Evolutionary conservation across 164 flowering plant genomes (phyloP).

Genomic region (Liquidambar formosana): DNA sequence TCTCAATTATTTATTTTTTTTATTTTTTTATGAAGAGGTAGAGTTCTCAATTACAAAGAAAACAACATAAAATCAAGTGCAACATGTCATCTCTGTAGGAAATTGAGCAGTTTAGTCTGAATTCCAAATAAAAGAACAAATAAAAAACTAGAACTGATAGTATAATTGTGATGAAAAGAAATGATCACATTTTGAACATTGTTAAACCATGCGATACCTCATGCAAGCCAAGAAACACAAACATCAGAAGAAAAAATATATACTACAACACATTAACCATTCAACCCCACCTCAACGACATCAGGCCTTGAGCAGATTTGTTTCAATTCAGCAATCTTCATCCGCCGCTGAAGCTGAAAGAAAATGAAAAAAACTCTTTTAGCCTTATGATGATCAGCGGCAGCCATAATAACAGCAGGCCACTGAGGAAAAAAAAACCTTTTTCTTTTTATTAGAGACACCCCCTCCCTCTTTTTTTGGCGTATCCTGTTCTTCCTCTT

Average conservation of each 20-base stretch:
- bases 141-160: too few relatives aligned
- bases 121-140: too few relatives aligned
- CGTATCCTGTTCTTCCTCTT: constrained; percentile 82
- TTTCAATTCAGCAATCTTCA: constrained; percentile 96
- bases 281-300: constrained; percentile 82
- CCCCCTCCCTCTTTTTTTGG: constrained; percentile 85
- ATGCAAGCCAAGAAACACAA: neutral
- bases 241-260: neutral
- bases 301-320: constrained; percentile 90
- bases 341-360: constrained; percentile 81
- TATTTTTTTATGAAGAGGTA: too few relatives aligned
- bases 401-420: neutral
- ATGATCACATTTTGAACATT: neutral
- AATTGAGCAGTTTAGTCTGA: too few relatives aligned
- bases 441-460: constrained; percentile 86
- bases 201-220: neutral
- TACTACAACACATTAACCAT: neutral
- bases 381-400: neutral
- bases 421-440: constrained; percentile 60
- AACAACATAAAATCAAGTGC: too few relatives aligned
- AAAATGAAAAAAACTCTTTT: constrained; percentile 3
- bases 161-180: too few relatives aligned
- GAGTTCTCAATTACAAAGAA: too few relatives aligned
- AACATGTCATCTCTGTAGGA: too few relatives aligned
- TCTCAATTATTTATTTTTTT: too few relatives aligned